phyloP scores from a whole-genome alignment of 73 alveolate genomes.

The Stentor roeselii region DNA sequence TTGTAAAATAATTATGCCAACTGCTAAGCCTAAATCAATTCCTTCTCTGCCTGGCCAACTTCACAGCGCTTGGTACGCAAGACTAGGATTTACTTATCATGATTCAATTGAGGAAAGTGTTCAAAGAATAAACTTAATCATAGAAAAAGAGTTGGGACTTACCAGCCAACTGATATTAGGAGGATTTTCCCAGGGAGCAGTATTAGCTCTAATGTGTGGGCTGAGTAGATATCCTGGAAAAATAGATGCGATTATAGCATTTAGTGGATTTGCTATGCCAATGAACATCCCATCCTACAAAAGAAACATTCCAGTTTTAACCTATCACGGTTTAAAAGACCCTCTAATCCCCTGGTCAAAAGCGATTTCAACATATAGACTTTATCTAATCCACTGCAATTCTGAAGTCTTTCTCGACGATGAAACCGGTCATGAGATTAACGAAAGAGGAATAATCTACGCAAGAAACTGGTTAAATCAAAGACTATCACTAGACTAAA shows the following conservation, averaged over 20 bases:
- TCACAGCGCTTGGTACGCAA: slow-evolving; percentile 70
- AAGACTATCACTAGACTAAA: too few species aligned
- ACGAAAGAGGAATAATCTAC: too few species aligned
- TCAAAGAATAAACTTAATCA: slow-evolving; percentile 8
- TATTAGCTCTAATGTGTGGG: background rate
- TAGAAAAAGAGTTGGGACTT: background rate
- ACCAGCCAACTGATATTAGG: background rate
- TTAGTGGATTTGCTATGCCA: slow-evolving; percentile 16
- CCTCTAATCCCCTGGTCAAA: background rate
- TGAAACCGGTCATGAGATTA: too few species aligned
- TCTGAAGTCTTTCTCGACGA: too few species aligned
- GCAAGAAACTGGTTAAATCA: too few species aligned
- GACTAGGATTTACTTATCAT: background rate
- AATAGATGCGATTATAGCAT: slow-evolving; percentile 17
- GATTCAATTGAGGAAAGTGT: background rate
- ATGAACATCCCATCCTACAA: background rate
- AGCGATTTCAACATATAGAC: background rate
- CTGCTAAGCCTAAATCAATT: slow-evolving; percentile 76
- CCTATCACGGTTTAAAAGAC: slow-evolving; percentile 19
- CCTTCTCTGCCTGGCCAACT: slow-evolving; percentile 49
- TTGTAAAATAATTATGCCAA: slow-evolving; percentile 73
- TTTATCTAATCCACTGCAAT: too few species aligned
- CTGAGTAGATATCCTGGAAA: background rate
- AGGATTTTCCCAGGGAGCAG: slow-evolving; percentile 34
- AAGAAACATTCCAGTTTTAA: background rate